Conservation (phyloP, 2,329 filamentous ascomycete species). For the Colletotrichum siamense region DNA sequence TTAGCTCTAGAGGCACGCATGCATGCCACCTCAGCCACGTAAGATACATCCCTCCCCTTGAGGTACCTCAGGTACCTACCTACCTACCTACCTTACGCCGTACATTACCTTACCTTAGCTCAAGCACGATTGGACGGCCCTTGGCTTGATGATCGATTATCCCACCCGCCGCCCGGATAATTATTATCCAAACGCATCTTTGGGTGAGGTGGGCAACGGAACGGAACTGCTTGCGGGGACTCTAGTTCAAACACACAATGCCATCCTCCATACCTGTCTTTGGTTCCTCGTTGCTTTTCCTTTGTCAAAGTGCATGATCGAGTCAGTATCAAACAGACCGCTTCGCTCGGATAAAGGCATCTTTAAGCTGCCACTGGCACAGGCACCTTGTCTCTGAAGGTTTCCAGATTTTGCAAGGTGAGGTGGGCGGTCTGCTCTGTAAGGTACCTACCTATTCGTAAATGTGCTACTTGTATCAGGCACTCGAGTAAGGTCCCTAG, state of each 20-base stretch:
- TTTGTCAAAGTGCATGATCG: not conserved
- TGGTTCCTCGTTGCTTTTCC: not conserved
- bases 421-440: not conserved
- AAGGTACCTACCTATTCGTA: not conserved
- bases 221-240: not conserved
- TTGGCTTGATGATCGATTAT: not conserved
- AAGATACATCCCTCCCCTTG: too few species aligned
- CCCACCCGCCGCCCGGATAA: not conserved
- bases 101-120: not conserved
- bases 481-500: not conserved
- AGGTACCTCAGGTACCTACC: too few species aligned
- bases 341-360: not conserved
- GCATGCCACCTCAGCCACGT: too few species aligned
- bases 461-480: not conserved
- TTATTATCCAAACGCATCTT: not conserved
- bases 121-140: not conserved
- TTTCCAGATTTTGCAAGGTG: not conserved
- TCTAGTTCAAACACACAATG: not conserved
- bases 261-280: not conserved
- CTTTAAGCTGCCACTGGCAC: not conserved
- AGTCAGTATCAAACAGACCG: constrained; percentile 1
- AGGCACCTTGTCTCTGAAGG: not conserved
- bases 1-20: not conserved
- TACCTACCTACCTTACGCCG: not conserved
- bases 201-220: not conserved